Evolutionary conservation across 768 basidiomycete genomes (phyloP).

Genomic region (Paxillus rubicundulus): DNA sequence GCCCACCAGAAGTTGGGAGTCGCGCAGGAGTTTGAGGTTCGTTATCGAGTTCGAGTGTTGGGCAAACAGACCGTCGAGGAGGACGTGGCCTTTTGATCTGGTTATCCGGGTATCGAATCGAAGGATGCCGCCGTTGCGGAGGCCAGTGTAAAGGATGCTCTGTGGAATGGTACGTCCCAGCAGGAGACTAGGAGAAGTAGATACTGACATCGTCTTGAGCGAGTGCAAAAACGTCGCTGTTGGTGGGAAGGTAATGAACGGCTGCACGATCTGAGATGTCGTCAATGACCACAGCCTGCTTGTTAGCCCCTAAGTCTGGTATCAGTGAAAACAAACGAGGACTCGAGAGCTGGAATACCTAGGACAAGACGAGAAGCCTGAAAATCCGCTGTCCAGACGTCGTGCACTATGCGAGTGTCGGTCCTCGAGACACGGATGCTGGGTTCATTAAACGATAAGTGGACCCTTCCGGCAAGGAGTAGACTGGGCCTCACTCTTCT

Average conservation of each 20-base stretch:
- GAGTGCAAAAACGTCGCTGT: constrained; percentile 66
- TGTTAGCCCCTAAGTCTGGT: constrained; percentile 46
- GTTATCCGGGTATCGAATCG: constrained; percentile 56
- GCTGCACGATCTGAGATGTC: constrained; percentile 44
- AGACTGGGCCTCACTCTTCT: constrained; percentile 35
- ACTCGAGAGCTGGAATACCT: constrained; percentile 35
- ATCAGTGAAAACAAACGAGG: neutral
- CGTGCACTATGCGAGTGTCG: constrained; percentile 42
- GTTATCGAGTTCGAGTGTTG: constrained; percentile 46
- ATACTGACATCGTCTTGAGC: constrained; percentile 46
- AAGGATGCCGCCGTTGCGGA: constrained; percentile 56
- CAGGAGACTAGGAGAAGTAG: neutral
- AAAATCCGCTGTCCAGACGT: constrained; percentile 58
- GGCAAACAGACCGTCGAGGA: constrained; percentile 40
- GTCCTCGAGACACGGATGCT: constrained; percentile 27
- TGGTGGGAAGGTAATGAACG: constrained; percentile 44
- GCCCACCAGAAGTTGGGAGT: constrained; percentile 53
- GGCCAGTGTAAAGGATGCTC: constrained; percentile 53
- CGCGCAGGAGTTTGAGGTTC: constrained; percentile 48
- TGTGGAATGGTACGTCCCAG: constrained; percentile 20
- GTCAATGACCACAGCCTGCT: constrained; percentile 48
- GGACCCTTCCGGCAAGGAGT: no score
- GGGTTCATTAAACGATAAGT: neutral
- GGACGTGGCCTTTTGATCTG: constrained; percentile 35
- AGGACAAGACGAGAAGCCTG: constrained; percentile 47